Evolutionary conservation across 129 eudicot species (phyloP), one percentile per base, ranked within the genome.

Genomic region (Tanacetum coccineum): DNA sequence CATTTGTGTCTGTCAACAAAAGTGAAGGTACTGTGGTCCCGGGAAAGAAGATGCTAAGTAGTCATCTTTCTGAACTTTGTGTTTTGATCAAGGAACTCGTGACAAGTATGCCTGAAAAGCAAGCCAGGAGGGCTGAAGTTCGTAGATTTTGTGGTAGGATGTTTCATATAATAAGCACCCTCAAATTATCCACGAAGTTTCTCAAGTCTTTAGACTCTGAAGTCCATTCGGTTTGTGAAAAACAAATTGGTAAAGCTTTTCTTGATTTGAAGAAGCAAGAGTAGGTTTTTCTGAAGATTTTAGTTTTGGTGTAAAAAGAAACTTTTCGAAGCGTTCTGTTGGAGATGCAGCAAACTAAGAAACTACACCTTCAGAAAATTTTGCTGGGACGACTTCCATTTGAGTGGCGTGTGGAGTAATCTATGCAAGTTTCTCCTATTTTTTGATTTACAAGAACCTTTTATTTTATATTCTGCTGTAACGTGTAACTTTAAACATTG

Each of bases 71-170:
- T 9, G 67, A 71, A 70, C 57, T 93, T 3, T 11, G 81, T 67
- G 64, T 48, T 59, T 60, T 93, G 75, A 63, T 88, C 18, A 77
- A 87, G 70, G 83, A 80, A 61, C 61, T 93, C 60, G 78, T 87
- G 42, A 77, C 80, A 6, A 83, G 89, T 70, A 84, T 93, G 86
- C 96, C 99, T 8, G 90, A 89, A 45, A 93, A 93, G 78, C 92
- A 82, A 74, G 64, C 93, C 2, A 81, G 83, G 70, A 77, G 93
- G 47, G 90, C 95, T 3, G 93, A 84, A 53, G 92, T 86, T 20
- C 84, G 95, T 0, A 93, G 84, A 32, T 93, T 89, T 68, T 89
- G 92, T 52, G 78, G 81, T 21, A 86, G 74, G 68, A 72, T 89
- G 1, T 81, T 89, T 59, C 87, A 74, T 61, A 75, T 80, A 26